Percentiles rank a stretch among this genome's conserved stretches.
phyloP scores from a whole-genome alignment of 805 yeast genomes.

The Teunomyces aglyptinius region DNA sequence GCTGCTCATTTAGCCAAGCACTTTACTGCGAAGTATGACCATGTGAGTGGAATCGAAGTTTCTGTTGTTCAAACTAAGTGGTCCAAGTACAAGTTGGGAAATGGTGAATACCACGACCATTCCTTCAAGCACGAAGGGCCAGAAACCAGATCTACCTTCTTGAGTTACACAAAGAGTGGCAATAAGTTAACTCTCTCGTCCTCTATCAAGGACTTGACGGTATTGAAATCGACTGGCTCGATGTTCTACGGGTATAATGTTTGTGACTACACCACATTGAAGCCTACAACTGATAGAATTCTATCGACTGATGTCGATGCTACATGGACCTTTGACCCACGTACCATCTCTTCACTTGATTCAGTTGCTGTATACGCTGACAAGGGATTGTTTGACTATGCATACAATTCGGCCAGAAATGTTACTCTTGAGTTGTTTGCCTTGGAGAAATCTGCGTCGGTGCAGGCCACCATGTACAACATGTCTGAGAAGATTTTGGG shows the following conservation, averaged over 20 bases:
- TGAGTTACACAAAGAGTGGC: constrained; percentile 52
- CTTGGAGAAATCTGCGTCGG: constrained; percentile 84
- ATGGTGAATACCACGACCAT: constrained; percentile 77
- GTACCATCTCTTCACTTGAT: constrained; percentile 49
- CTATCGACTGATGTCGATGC: constrained; percentile 84
- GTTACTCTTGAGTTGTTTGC: constrained; percentile 79
- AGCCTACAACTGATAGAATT: constrained; percentile 81
- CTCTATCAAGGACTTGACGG: constrained; percentile 74
- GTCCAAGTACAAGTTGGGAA: constrained; percentile 64
- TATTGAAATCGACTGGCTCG: constrained; percentile 87
- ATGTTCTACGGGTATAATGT: constrained; percentile 85
- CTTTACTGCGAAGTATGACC: constrained; percentile 72
- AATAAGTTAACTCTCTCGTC: constrained; percentile 58
- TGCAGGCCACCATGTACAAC: constrained; percentile 95
- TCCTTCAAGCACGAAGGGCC: constrained; percentile 84
- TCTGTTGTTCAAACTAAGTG: constrained; percentile 72
- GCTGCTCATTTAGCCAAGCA: constrained; percentile 84
- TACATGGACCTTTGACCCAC: constrained; percentile 61
- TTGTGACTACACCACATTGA: constrained; percentile 86
- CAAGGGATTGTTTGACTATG: constrained; percentile 61
- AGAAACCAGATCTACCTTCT: constrained; percentile 64
- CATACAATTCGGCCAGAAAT: constrained; percentile 60
- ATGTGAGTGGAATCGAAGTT: constrained; percentile 70
- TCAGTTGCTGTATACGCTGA: constrained; percentile 52
- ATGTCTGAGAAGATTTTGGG: constrained; percentile 75